Evolutionary conservation across 345 rosid genomes (phyloP).

Genomic region (Turnera subulata): DNA sequence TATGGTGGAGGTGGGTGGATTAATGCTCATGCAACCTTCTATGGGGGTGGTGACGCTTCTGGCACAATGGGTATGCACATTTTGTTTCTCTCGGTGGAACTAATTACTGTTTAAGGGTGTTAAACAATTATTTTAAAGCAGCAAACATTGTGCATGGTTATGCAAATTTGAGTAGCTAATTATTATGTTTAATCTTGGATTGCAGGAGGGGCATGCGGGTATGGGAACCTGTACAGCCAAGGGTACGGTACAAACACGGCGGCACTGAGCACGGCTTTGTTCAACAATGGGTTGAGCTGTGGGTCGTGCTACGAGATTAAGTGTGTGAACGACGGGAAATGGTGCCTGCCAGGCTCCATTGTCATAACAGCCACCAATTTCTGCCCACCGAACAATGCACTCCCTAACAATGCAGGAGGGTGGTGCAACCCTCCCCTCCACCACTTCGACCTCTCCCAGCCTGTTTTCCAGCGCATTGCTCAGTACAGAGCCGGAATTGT

Average conservation of each 20-base stretch:
- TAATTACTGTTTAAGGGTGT: too few species aligned
- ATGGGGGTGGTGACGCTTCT: conserved; percentile 28
- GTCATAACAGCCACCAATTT: conserved; percentile 28
- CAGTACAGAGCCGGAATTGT: conserved; percentile 24
- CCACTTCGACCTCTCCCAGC: conserved; percentile 26
- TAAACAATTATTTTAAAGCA: too few species aligned
- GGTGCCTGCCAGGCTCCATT: conserved; percentile 29
- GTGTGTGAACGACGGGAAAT: conserved; percentile 14
- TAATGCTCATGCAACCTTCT: conserved; percentile 25
- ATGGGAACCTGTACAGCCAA: conserved; percentile 25
- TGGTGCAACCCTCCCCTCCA: conserved; percentile 29
- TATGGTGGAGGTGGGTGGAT: conserved; percentile 33
- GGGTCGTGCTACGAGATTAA: conserved; percentile 24
- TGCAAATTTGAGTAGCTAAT: too few species aligned
- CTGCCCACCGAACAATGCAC: conserved; percentile 30
- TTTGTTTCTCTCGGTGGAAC: too few species aligned
- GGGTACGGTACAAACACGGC: conserved; percentile 29
- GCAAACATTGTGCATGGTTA: too few species aligned
- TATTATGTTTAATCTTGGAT: not conserved
- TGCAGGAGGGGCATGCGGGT: conserved; percentile 28
- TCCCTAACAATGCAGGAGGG: conserved; percentile 24
- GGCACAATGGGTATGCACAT: conserved; percentile 28
- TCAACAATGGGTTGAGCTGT: conserved; percentile 23
- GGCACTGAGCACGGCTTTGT: conserved; percentile 27
- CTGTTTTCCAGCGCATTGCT: conserved; percentile 25